Percentiles rank a stretch among this genome's conserved stretches.
Evolutionary conservation across 192 early-diverging fungal genomes (phyloP).

Genomic region (Linderina pennispora): DNA sequence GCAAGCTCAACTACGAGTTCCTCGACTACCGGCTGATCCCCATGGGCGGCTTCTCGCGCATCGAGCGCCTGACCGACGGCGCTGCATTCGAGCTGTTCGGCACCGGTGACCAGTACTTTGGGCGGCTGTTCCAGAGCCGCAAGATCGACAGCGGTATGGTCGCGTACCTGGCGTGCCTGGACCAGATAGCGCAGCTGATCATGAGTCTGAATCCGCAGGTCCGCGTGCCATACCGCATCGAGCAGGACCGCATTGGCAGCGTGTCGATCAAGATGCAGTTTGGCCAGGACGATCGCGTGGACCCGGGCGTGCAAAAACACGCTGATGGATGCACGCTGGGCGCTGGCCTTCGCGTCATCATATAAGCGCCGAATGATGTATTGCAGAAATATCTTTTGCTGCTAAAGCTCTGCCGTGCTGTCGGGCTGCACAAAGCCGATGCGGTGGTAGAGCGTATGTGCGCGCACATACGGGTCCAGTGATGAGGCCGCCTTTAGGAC

Average conservation of each 20-base stretch:
- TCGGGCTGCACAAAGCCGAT: constrained; percentile 18
- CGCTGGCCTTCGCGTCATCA: constrained; percentile 65
- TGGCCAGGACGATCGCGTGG: constrained; percentile 88
- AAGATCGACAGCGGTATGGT: constrained; percentile 86
- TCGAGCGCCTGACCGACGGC: constrained; percentile 77
- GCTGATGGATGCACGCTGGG: constrained; percentile 87
- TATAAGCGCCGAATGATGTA: no score
- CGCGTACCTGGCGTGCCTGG: constrained; percentile 82
- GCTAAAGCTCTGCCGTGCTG: no score
- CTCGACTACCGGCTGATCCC: constrained; percentile 79
- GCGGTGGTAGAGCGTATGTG: constrained; percentile 47
- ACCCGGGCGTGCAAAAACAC: constrained; percentile 85
- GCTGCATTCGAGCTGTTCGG: constrained; percentile 83
- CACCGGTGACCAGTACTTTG: constrained; percentile 72
- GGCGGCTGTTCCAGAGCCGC: constrained; percentile 72
- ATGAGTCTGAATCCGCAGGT: constrained; percentile 66
- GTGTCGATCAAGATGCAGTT: constrained; percentile 79
- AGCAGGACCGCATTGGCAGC: constrained; percentile 85
- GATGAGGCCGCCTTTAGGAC: constrained; percentile 35
- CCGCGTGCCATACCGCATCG: constrained; percentile 82
- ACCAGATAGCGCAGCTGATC: constrained; percentile 80
- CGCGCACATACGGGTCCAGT: constrained; percentile 48
- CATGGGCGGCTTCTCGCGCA: constrained; percentile 85
- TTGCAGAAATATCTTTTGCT: no score
- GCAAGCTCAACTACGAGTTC: constrained; percentile 78